These are phyloP conservation scores for Dryas drummondii DNA, from an alignment of 306 rosid genomes.

Conservation along the genomic window DNA sequence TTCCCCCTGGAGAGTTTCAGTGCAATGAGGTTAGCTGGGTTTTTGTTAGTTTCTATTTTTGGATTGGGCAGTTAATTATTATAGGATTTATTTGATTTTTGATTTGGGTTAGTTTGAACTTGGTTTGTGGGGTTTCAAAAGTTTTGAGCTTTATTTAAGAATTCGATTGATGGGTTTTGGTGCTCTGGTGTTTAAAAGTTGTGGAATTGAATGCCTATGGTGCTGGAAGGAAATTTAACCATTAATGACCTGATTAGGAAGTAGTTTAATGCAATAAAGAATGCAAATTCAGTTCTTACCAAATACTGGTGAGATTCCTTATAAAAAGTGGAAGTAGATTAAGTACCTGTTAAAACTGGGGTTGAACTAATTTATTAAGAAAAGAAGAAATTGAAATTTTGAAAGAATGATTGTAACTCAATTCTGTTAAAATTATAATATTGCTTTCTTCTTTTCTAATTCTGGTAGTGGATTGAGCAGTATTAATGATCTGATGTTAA, in stretches of 20 bases:
- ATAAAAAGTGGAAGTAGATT: not conserved
- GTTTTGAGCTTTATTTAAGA: not conserved
- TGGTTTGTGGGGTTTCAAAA: not conserved
- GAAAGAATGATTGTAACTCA: too few relatives aligned
- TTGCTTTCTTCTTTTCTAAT: too few relatives aligned
- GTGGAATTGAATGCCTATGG: not conserved
- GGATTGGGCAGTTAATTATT: not conserved
- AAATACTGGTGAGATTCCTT: not conserved
- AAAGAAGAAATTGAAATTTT: too few relatives aligned
- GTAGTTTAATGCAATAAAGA: not conserved
- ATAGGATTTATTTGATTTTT: not conserved
- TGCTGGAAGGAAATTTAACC: not conserved
- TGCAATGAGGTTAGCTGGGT: conserved; percentile 63
- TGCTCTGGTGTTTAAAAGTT: not conserved
- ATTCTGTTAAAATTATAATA: too few relatives aligned
- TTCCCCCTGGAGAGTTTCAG: conserved; percentile 44
- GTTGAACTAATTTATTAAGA: too few relatives aligned
- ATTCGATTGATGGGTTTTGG: not conserved
- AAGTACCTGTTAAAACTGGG: not conserved
- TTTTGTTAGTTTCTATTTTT: conserved; percentile 11
- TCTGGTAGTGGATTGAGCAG: too few relatives aligned
- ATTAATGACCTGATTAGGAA: too few relatives aligned
- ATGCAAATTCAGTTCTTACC: not conserved
- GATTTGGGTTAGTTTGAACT: not conserved
- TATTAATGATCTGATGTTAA: too few relatives aligned